A percentile compares a stretch with the other conserved stretches of the same genome.
phyloP scores from a whole-genome alignment of 192 early-diverging fungal genomes.

The Piromyces finnis region DNA sequence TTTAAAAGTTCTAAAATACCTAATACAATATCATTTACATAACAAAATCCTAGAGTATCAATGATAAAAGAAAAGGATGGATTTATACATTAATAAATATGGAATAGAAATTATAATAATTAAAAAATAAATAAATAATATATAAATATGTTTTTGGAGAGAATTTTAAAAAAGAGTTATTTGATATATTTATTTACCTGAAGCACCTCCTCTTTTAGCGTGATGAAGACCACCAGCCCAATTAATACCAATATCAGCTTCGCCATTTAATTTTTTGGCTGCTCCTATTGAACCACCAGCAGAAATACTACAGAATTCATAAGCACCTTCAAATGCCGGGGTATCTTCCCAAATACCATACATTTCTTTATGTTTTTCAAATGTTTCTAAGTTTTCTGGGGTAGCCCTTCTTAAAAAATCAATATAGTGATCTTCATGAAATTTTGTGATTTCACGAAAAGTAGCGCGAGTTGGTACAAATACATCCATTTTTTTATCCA shows the following conservation, averaged over 20 bases:
- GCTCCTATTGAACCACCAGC: slow-evolving; percentile 84
- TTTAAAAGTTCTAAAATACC: slow-evolving; percentile 73
- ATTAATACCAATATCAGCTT: slow-evolving; percentile 84
- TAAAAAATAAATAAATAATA: too few relatives aligned
- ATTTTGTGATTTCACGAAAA: slow-evolving; percentile 74
- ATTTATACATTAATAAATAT: too few relatives aligned
- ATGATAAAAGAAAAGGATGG: too few relatives aligned
- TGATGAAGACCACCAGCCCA: slow-evolving; percentile 98
- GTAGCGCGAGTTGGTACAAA: slow-evolving; percentile 59
- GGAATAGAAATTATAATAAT: too few relatives aligned
- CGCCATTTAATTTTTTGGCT: slow-evolving; percentile 63
- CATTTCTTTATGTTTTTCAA: slow-evolving; percentile 10
- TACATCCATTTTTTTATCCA: slow-evolving; percentile 79
- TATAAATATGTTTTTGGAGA: too few relatives aligned
- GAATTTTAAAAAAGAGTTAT: too few relatives aligned
- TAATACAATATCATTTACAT: slow-evolving; percentile 94
- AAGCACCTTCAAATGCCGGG: slow-evolving; percentile 92
- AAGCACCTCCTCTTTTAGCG: slow-evolving; percentile 65
- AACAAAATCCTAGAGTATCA: slow-evolving; percentile 62
- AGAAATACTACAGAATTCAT: slow-evolving; percentile 82
- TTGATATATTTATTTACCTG: slow-evolving; percentile 2
- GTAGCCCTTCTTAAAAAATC: slow-evolving; percentile 80
- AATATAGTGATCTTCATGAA: slow-evolving; percentile 91
- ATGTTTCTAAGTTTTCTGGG: slow-evolving; percentile 44
- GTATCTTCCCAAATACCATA: slow-evolving; percentile 88